phyloP scores from a whole-genome alignment of 1,284 basidiomycete genomes.

The Ganoderma meredithae region DNA sequence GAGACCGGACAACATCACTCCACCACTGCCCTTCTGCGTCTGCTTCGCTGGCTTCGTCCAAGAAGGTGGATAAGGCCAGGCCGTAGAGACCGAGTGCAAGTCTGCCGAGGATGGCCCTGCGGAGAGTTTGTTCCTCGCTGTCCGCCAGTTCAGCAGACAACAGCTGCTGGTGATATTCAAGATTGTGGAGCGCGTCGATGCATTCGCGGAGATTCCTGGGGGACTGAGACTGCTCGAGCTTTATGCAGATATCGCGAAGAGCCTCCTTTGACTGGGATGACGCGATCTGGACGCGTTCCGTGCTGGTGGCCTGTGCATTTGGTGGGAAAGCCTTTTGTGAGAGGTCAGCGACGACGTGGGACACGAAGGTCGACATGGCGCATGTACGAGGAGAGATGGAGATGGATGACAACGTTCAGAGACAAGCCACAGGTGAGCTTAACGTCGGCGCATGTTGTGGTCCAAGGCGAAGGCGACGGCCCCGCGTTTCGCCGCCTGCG shows the following conservation, averaged over 20 bases:
- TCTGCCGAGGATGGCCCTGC: slow-evolving; percentile 48
- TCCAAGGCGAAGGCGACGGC: not conserved
- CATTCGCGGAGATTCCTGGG: slow-evolving; percentile 28
- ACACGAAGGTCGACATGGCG: slow-evolving; percentile 42
- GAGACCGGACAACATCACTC: slow-evolving; percentile 68
- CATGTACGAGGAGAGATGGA: not conserved
- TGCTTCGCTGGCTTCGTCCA: slow-evolving; percentile 66
- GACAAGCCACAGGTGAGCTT: no score
- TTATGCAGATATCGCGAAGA: slow-evolving; percentile 40
- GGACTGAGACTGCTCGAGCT: slow-evolving; percentile 38
- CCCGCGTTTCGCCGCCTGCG: not conserved
- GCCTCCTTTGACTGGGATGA: slow-evolving; percentile 33
- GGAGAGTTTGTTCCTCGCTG: slow-evolving; percentile 40
- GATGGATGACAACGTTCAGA: not conserved
- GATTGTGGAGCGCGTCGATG: slow-evolving; percentile 36
- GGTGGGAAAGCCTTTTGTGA: slow-evolving; percentile 33
- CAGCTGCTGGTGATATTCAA: slow-evolving; percentile 30
- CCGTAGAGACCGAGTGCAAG: slow-evolving; percentile 66
- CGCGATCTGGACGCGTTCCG: slow-evolving; percentile 17
- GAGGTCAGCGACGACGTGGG: slow-evolving; percentile 41
- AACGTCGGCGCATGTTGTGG: not conserved
- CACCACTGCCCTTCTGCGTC: slow-evolving; percentile 83
- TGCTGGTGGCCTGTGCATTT: slow-evolving; percentile 18
- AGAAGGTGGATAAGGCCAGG: slow-evolving; percentile 60
- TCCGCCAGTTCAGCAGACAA: slow-evolving; percentile 27